Base-by-base conservation (phyloP, 208 protist species). In the Herpetomonas samuelpessoai region DNA sequence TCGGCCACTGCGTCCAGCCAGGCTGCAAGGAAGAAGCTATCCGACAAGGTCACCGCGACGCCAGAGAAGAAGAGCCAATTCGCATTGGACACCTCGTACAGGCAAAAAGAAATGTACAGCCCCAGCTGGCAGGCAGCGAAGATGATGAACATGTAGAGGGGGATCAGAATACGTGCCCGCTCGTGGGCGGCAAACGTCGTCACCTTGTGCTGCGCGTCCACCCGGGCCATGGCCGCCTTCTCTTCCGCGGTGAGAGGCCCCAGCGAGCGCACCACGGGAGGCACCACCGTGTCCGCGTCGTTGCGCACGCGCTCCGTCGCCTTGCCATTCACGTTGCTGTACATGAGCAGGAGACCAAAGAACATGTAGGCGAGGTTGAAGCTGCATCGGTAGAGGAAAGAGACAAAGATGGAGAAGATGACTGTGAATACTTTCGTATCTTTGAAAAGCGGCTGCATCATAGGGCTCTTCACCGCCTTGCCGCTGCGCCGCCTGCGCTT, bases 21-120 rank as follows among this genome's bases (percentile, higher is more conserved):
- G 24, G 76, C 46, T 27, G 71, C 59, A 25, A 88, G 14, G 63
- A 88, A 88, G 3, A 79, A 44, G 29, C 55, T 72, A 0, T 68
- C 51, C 21, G 58, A 64, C 1, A 68, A 16, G 25, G 71, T 57
- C 60, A 83, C 81, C 16, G 57, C 82, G 38, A 83, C 53, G 30
- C 88, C 74, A 0, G 79, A 60, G 58, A 89, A 93, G 54, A 93
- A 88, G 21, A 90, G 68, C 83, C 81, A 93, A 51, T 93, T 93
- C 7, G 74, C 77, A 39, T 93, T 93, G 30, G 72, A 61, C 19
- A 70, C 78, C 58, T 86, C 75, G 48, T 76, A 78, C 57, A 88
- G 59, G 9, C 68, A 78, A 76, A 80, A 91, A 7, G 73, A 79
- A 0, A 59, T 61, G 69, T 88, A 93, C 53, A 93, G 87, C 53